A percentile compares a stretch with the other conserved stretches of the same genome.
Conservation (phyloP, 495 filamentous ascomycete genomes). For the Penicillium arizonense region DNA sequence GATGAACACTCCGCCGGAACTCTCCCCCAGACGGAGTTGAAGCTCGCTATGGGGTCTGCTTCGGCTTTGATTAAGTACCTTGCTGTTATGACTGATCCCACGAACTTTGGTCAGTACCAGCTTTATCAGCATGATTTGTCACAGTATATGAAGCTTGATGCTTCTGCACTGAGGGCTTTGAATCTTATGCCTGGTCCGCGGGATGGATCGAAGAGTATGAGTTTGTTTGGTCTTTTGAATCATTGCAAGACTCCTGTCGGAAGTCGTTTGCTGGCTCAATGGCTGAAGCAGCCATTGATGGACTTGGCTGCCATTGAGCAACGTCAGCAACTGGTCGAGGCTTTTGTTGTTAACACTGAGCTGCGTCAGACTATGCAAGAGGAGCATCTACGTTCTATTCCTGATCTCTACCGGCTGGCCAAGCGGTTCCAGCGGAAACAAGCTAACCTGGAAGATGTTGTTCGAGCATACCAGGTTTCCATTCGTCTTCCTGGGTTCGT, state of each 20-base stretch:
- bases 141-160: constrained; percentile 98
- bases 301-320: constrained; percentile 84
- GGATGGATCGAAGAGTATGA: constrained; percentile 98
- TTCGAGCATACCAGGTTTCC: constrained; percentile 89
- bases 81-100: constrained; percentile 82
- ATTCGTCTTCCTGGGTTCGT: constrained; percentile 91
- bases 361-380: constrained; percentile 97
- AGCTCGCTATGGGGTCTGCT: constrained; percentile 94
- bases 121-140: constrained; percentile 96
- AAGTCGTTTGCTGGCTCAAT: constrained; percentile 87
- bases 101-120: constrained; percentile 95
- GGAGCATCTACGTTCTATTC: constrained; percentile 89
- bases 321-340: constrained; percentile 91
- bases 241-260: constrained; percentile 97
- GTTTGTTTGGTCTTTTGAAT: constrained; percentile 87
- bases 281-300: constrained; percentile 98
- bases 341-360: constrained; percentile 91
- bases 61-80: constrained; percentile 94
- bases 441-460: constrained; percentile 93
- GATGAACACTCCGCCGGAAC: constrained; percentile 76
- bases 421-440: constrained; percentile 92
- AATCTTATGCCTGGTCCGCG: constrained; percentile 96
- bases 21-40: constrained; percentile 86
- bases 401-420: constrained; percentile 88
- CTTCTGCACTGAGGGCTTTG: constrained; percentile 87